These are phyloP conservation scores for Chlorella sp. DNA, from an alignment of 139 green algal species.

Conservation along the genomic window DNA sequence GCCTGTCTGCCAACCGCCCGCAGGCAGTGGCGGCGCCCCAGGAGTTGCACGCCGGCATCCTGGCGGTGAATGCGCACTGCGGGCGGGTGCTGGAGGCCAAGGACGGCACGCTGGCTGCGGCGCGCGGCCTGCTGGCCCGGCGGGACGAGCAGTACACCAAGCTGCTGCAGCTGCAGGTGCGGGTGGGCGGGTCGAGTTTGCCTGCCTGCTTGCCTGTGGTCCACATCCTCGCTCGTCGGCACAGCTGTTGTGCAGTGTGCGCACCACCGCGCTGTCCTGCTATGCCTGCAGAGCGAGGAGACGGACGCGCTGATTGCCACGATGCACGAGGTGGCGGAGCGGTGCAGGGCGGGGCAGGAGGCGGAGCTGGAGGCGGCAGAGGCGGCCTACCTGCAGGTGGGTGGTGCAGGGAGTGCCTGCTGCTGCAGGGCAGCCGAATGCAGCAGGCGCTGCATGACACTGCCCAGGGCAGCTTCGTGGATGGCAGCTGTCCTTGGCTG, in stretches of 20 bases:
- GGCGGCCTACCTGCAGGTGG: constrained; percentile 31
- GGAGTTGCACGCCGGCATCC: neutral
- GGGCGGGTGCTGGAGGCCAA: constrained; percentile 24
- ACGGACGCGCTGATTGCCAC: constrained; percentile 12
- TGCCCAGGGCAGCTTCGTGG: neutral
- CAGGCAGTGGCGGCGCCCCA: neutral
- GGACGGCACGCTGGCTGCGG: neutral
- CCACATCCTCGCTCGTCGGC: no score
- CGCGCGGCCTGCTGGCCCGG: neutral
- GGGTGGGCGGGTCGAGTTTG: no score
- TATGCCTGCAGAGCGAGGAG: constrained; percentile 14
- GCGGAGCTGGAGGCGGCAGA: constrained; percentile 26
- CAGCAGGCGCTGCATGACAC: neutral
- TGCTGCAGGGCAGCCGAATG: neutral
- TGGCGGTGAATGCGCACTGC: neutral
- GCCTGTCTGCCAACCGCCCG: neutral
- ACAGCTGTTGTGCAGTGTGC: no score
- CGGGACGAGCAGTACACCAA: constrained; percentile 21
- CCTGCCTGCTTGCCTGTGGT: no score
- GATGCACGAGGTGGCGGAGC: neutral
- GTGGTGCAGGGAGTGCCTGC: no score
- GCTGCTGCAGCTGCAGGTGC: constrained; percentile 17
- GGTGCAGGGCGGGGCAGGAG: constrained; percentile 3
- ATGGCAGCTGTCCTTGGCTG: neutral
- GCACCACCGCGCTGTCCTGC: no score